Evolutionary conservation across 306 rosid genomes (phyloP), one percentile per base, ranked within the genome.

Genomic region (Notholithocarpus densiflorus): DNA sequence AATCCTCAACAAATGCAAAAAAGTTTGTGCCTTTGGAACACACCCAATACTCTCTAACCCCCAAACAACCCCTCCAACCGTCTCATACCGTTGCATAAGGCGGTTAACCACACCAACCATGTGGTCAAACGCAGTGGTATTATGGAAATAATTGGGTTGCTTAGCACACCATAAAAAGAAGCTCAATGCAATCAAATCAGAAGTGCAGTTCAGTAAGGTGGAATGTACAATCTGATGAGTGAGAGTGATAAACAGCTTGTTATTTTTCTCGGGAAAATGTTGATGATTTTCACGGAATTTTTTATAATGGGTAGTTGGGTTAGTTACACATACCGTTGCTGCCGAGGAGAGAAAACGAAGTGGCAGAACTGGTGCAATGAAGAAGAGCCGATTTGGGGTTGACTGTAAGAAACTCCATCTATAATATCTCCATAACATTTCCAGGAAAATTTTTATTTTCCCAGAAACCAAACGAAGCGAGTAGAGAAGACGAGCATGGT

Each of bases 161-260:
- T 82, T 81, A 2, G 89, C 87, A 31, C 89, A 86, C 86, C 90
- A 79, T 32, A 91, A 12, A 79, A 91, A 91, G 65, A 82, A 68
- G 24, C 89, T 84, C 18, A 91, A 83, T 18, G 93, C 77, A 24
- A 88, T 75, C 78, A 91, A 85, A 81, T 91, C 93, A 52, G 89
- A 89, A 3, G 89, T 75, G 53, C 90, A 88, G 45, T 57, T 83
- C 20, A 83, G 81, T 40, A 91, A 18, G 10, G 89, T 84, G 26
- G 83, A 79, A 71, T 64, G 56, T 29, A 86, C 85, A 21, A 17
- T 77, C 21, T 80, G 80, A 60, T 80, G 79, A 60, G 75, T 72
- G 77, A 48, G 53, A 40, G 12, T 8, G 45, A 84, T 79, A 82
- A 74, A 26, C 43, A 76, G 18, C 75, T 61, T 77, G 45, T 40